Evolutionary conservation across 2,329 filamentous ascomycete species (phyloP).

Genomic region (Cercospora canescens): DNA sequence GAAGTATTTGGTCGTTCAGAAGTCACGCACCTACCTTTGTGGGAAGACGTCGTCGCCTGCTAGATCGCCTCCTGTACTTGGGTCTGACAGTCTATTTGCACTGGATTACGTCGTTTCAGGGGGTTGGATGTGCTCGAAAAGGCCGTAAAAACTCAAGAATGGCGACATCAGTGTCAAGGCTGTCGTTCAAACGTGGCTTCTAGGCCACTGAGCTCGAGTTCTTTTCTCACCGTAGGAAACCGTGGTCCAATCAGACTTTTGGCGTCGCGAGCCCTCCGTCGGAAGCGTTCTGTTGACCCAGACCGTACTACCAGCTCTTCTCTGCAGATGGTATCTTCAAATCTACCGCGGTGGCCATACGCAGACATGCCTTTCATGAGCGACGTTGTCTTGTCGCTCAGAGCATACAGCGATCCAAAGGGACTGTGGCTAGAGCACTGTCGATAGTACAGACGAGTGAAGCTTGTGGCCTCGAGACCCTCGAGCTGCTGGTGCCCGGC

Average conservation of each 20-base stretch:
- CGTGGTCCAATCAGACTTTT: neutral
- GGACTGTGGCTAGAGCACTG: neutral
- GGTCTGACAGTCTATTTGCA: too few relatives aligned
- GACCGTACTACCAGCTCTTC: neutral
- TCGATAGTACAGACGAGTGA: neutral
- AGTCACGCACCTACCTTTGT: constrained; percentile 17
- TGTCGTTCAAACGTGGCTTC: too few relatives aligned
- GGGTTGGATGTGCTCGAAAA: too few relatives aligned
- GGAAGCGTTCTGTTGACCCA: neutral
- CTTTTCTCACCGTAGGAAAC: too few relatives aligned
- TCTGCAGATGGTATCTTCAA: neutral
- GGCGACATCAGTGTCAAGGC: too few relatives aligned
- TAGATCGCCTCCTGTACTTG: neutral
- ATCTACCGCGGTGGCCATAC: neutral
- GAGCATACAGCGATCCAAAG: neutral
- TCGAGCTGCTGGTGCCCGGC: neutral
- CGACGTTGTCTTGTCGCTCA: neutral
- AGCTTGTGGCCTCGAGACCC: neutral
- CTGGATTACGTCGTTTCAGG: too few relatives aligned
- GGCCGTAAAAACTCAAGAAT: too few relatives aligned
- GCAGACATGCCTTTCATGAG: neutral
- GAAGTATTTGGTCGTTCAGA: constrained; percentile 17
- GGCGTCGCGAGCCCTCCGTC: neutral
- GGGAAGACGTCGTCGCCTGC: constrained; percentile 19
- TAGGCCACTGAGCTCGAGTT: too few relatives aligned